Evolutionary conservation across 2,329 filamentous ascomycete genomes (phyloP), one percentile per base, ranked within the genome.

Genomic region (Ophiostoma quercus): DNA sequence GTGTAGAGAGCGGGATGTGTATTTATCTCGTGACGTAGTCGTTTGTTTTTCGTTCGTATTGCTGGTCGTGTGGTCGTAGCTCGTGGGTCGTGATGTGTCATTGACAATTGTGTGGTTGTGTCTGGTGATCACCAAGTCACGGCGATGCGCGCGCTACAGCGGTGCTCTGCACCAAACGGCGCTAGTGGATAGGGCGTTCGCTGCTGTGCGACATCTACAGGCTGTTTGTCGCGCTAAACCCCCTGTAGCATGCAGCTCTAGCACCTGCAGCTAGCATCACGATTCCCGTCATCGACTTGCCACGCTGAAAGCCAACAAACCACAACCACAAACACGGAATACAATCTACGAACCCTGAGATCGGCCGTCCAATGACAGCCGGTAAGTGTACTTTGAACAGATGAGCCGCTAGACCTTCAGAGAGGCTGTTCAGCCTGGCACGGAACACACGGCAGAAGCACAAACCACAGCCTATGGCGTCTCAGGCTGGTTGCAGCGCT

Each of bases 361-460:
- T 62, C 57, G 25, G 57, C 25, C 25, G 32, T 7, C 57, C 25
- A 62, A 62, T 62, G 22, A 32, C 57, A 32, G 14, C 57, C 57
- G 12, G 25, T 0, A 62, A 25, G 12, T 5, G 57, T 32, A 5
- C 7, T 14, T 32, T 5, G 2, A 16, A 3, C 25, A 62, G 57
- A 62, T 25, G 25, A 32, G 11, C 57, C 57, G 25, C 57, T 19
- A 19, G 4, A 6, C 57, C 22, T 62, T 14, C 57, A 62, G 12
- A 62, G 47, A 19, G 68, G 47, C 68, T 69, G 63, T 47, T 7
- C 68, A 69, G 68, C 68, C 68, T 60, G 65, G 12, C 51, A 67
- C 25, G 12, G 57, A 11, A 32, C 25, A 14, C 57, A 34, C 57
- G 25, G 57, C 57, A 62, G 57, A 62, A 62, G 25, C 57, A 62